These are phyloP conservation scores for Paramecium octaurelia DNA, from an alignment of 73 alveolate genomes.

Conservation along the genomic window DNA sequence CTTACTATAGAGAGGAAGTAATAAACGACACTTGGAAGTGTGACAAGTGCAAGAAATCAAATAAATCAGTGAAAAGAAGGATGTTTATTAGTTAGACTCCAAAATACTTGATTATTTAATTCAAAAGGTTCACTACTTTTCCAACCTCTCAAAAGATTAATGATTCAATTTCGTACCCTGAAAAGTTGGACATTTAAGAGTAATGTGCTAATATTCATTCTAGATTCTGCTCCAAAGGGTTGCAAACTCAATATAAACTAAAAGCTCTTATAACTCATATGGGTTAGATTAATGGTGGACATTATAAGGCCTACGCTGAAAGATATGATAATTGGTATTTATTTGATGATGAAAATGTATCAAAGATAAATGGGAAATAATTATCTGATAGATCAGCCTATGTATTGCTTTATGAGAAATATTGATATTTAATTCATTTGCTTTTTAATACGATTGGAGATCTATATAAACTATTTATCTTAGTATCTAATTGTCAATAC, in stretches of 20 bases:
- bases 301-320: not conserved
- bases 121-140: not conserved
- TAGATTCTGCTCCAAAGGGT: not conserved
- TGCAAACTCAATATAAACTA: not conserved
- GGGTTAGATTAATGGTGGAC: constrained; percentile 42
- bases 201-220: not conserved
- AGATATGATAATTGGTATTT: constrained; percentile 14
- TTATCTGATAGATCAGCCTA: not conserved
- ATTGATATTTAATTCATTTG: not conserved
- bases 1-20: not conserved
- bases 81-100: constrained; percentile 10
- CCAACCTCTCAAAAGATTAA: not conserved
- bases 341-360: constrained; percentile 25
- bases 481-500: too few species aligned
- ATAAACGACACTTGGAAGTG: constrained; percentile 30
- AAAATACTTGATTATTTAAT: not conserved
- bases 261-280: not conserved
- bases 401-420: not conserved
- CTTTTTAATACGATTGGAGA: not conserved
- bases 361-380: not conserved
- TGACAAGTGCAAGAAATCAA: not conserved
- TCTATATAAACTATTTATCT: not conserved
- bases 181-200: not conserved
- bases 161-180: not conserved
- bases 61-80: constrained; percentile 16